Evolutionary conservation across 2,329 filamentous ascomycete species (phyloP).

Genomic region (Sarocladium strictum): DNA sequence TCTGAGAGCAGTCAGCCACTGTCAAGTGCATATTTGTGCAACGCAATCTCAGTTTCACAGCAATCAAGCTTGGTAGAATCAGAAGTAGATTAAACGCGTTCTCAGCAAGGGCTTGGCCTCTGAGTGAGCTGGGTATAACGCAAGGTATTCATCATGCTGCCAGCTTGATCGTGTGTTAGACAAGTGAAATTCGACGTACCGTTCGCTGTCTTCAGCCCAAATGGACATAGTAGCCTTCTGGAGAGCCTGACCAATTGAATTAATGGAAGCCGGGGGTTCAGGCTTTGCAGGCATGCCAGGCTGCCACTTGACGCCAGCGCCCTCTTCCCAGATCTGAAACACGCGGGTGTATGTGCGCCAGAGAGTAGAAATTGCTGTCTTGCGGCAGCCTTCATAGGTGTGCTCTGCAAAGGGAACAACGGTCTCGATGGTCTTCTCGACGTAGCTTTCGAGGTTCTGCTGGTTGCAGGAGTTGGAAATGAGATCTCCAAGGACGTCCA

Average conservation of each 20-base stretch:
- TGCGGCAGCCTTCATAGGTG: slow-evolving; percentile 87
- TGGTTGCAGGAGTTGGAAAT: slow-evolving; percentile 78
- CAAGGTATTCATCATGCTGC: slow-evolving; percentile 75
- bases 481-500: slow-evolving; percentile 91
- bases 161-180: slow-evolving; percentile 12
- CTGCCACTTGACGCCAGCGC: slow-evolving; percentile 73
- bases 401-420: slow-evolving; percentile 80
- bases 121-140: slow-evolving; percentile 99
- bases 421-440: slow-evolving; percentile 80
- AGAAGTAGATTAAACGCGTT: slow-evolving; percentile 54
- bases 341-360: slow-evolving; percentile 92
- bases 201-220: slow-evolving; percentile 87
- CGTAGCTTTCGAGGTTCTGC: slow-evolving; percentile 68
- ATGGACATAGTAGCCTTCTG: slow-evolving; percentile 76
- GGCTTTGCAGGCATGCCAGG: slow-evolving; percentile 79
- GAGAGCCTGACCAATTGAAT: slow-evolving; percentile 80
- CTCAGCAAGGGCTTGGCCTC: slow-evolving; percentile 88
- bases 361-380: slow-evolving; percentile 82
- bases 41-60: slow-evolving; percentile 12
- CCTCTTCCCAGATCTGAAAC: slow-evolving; percentile 78
- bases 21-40: slow-evolving; percentile 9
- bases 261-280: slow-evolving; percentile 70
- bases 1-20: slow-evolving; percentile 49
- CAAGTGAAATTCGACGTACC: slow-evolving; percentile 63
- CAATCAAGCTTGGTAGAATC: slow-evolving; percentile 24